These are phyloP conservation scores for Rubia peregrina DNA, from an alignment of 305 asterid species.

Conservation along the genomic window DNA sequence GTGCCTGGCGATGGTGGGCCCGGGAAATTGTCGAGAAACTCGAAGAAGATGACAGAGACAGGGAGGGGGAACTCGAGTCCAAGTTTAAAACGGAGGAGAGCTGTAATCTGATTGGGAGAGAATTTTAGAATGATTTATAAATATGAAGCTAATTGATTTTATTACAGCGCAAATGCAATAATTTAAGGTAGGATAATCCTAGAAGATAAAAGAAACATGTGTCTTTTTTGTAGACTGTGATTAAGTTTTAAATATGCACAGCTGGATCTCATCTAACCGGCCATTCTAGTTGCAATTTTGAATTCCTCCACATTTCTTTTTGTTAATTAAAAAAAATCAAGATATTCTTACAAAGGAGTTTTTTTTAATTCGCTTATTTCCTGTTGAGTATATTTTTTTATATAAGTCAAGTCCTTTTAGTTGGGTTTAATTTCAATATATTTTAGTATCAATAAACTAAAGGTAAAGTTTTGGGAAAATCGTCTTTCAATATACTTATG, in stretches of 20 bases:
- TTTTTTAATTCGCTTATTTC: too few species aligned
- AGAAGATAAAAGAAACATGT: background rate
- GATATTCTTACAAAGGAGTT: too few species aligned
- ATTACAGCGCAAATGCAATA: background rate
- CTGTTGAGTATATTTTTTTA: too few species aligned
- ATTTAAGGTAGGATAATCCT: background rate
- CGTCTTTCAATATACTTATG: too few species aligned
- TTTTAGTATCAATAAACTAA: too few species aligned
- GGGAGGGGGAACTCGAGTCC: background rate
- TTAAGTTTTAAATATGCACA: background rate
- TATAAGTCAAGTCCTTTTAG: too few species aligned
- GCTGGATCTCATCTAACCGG: background rate
- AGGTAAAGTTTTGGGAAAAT: too few species aligned
- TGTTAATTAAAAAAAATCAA: too few species aligned
- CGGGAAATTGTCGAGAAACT: background rate
- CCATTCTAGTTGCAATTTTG: background rate
- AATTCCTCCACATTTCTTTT: too few species aligned
- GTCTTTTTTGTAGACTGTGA: background rate
- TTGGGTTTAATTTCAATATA: too few species aligned
- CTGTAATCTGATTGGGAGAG: background rate
- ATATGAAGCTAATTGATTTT: background rate
- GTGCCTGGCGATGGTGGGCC: slow-evolving; percentile 5
- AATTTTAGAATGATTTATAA: too few species aligned
- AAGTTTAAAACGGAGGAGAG: background rate
- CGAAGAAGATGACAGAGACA: background rate